Conservation (phyloP, 495 filamentous ascomycete species). For the Sordaria brevicollis region DNA sequence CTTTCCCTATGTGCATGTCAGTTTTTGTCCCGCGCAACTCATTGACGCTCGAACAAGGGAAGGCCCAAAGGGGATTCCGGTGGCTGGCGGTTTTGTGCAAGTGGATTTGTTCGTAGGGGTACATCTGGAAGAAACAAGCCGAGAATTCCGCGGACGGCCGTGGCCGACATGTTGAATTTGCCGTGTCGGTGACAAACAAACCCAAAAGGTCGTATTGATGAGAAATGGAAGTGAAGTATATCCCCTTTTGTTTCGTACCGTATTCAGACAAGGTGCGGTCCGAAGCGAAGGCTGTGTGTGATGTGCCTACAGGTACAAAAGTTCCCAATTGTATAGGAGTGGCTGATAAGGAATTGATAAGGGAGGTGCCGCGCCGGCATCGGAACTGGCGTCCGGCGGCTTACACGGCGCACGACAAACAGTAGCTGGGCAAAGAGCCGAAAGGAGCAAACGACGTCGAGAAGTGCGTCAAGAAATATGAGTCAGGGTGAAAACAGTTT, state of each 20-base stretch:
- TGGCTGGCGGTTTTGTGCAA: not conserved
- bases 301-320: not conserved
- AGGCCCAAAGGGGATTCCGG: not conserved
- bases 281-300: not conserved
- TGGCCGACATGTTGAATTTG: not conserved
- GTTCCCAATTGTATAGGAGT: not conserved
- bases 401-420: not conserved
- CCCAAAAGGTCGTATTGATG: not conserved
- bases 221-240: not conserved
- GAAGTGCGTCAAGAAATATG: not conserved
- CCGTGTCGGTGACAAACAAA: not conserved
- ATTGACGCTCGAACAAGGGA: not conserved
- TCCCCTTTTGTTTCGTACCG: not conserved
- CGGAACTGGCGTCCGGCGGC: not conserved
- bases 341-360: not conserved
- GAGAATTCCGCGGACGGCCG: not conserved
- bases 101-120: not conserved
- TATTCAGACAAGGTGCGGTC: not conserved
- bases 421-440: not conserved
- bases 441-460: not conserved
- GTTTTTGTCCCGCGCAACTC: too few relatives aligned
- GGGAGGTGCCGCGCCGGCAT: not conserved
- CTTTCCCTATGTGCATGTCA: not conserved
- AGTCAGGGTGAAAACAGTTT: not conserved
- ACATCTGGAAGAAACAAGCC: not conserved